Evolutionary conservation across 306 rosid species (phyloP), one percentile per base, ranked within the genome.

Genomic region (Quercus alba): DNA sequence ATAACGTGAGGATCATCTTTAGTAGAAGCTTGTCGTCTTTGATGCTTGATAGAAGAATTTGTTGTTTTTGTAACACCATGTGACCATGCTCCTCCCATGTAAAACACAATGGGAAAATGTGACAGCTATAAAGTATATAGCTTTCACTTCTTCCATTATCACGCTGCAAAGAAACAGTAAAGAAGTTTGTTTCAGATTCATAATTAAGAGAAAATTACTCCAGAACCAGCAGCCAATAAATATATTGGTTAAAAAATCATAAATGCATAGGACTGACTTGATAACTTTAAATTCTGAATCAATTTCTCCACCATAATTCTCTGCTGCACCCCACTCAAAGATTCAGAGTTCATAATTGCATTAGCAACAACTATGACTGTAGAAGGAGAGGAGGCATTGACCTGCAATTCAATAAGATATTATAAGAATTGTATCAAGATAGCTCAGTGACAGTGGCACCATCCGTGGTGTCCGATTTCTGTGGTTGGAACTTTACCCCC

Each of bases 221-320:
- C 44, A 69, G 11, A 38, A 80, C 57, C 62, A 69, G 30, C 44
- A 41, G 51, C 69, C 38, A 73, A 62, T 63, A 77, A 56, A 81
- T 74, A 15, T 14, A n/a, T 19, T 44, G 23, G 25, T 59, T 67
- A 21, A 28, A 35, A 28, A 35, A 67, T 72, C 73, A 62, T 67
- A 59, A 78, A 75, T 23, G n/a, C 56, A 49, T 54, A 8, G 35
- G 46, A 81, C 82, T 78, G 74, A 75, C 84, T 77, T 71, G 85
- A 80, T 83, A 88, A 82, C 70, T 91, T 87, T 58, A 90, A 85
- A 73, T 75, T 90, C 84, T 84, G 80, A 76, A 93, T 84, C 80
- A 95, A 87, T 68, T 91, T 91, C 72, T 93, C 98, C 79, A 85
- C 98, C 98, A 95, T 90, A 80, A 90, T 90, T 84, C 86, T 91